Evolutionary conservation across 1,139 yeast species (phyloP), one percentile per base, ranked within the genome.

Genomic region (Candida buenavistaensis): DNA sequence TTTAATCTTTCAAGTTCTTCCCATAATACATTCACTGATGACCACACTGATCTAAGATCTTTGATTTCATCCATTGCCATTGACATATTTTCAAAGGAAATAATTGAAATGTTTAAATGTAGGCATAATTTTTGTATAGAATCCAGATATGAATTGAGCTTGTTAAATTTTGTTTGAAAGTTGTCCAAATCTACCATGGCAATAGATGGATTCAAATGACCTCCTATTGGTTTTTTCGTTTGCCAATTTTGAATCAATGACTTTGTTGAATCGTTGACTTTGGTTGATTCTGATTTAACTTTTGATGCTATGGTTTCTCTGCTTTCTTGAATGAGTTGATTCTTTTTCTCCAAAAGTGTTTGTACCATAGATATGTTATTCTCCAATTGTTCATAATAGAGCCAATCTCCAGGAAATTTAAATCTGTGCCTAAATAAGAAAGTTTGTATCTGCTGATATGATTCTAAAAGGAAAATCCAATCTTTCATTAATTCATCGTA

Each of bases 11-110:
- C 65, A 6, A 82, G 55, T 2, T 70, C 62, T n/a, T 62, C 65
- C 77, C 82, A 75, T 1, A 84, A 58, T 0, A 70, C 58, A 35
- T 77, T 73, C 10, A 88, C 67, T 0, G 85, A 70, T 1, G 69
- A 52, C 95, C 95, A 88, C 1, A 84, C 88, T 0, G 71, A 52
- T 38, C 67, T 72, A 37, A 83, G 68, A 36, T 81, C 87, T 0
- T 55, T 45, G 1, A 86, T 59, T 44, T 87, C 95, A 9, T 67
- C 72, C 3, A 59, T 28, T 0, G 72, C 52, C 0, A 49, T 50
- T 1, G 51, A 39, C 3, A 79, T 44, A 7, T 59, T 60, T 3
- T 57, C 54, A 3, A 54, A 46, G 1, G 59, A 34, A 1, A 48
- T 45, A 4, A 68, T 48, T 0, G 73, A 64, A 1, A 80, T 40